Evolutionary conservation across 1,139 yeast species (phyloP), one percentile per base, ranked within the genome.

Genomic region (Nadsonia commutata): DNA sequence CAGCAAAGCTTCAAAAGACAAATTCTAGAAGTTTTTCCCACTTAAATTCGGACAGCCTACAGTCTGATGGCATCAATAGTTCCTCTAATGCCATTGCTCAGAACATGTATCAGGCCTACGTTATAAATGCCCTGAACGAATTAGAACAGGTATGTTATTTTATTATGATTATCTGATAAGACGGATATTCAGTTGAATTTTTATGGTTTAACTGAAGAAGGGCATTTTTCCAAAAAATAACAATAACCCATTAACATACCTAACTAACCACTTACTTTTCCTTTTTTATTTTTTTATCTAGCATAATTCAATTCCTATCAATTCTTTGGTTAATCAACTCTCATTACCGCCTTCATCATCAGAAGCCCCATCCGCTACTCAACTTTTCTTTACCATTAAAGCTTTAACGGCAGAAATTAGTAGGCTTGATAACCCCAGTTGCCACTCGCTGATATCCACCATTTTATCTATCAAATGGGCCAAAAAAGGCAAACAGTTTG

Each of bases 121-220:
- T 81, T 27, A 72, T 71, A 51, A 72, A 82, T 46, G 93, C 93
- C 33, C 64, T 83, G 51, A 80, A 78, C 43, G 74, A 80, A 45
- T 65, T 80, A 55, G 86, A 80, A 49, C 72, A 52, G 63, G 74
- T 67, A 71, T 68, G 68, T 62, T 44, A 20, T 41, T 38, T 41
- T 43, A 45, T 37, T 22, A 40, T 43, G 45, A 31, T 42, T 43
- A 31, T 40, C 43, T 41, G 20, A 37, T 37, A 44, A 39, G 42
- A 38, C 16, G 22, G 33, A 16, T 27, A 27, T 11, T 27, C n/a
- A 16, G 16, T 8, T 27, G 33, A 8, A 38, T 23, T 13, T 43
- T 23, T 31, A 22, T 40, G 40, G 19, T 40, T 18, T 17, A 19
- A 18, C 8, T 20, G 20, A 13, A 21, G 18, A 5, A 27, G 43